Conservation (phyloP, 495 filamentous ascomycete species). For the Coniosporium apollinis region DNA sequence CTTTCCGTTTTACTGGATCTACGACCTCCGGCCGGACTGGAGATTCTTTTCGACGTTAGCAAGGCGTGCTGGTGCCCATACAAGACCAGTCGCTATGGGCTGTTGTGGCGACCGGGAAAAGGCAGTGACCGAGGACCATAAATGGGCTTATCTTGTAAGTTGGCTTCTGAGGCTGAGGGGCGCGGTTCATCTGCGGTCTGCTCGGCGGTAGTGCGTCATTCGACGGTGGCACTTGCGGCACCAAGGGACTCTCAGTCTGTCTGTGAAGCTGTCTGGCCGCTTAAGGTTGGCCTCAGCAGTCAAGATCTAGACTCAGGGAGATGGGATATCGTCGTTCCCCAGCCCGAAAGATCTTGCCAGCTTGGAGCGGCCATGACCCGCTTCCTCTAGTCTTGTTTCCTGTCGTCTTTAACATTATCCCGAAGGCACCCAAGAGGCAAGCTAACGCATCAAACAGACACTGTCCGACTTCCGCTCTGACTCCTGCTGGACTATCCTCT, state of each 20-base stretch:
- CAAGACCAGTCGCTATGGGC: slow-evolving; percentile 39
- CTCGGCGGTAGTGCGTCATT: background rate
- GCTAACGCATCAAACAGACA: slow-evolving; percentile 39
- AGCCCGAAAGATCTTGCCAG: too few relatives aligned
- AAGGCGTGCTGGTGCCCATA: background rate
- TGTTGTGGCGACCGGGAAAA: slow-evolving; percentile 57
- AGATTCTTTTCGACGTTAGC: background rate
- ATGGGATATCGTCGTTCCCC: too few relatives aligned
- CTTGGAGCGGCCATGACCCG: too few relatives aligned
- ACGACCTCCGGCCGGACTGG: background rate
- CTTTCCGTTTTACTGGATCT: background rate
- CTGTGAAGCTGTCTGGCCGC: too few relatives aligned
- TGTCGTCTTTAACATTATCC: background rate
- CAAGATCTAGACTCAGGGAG: too few relatives aligned
- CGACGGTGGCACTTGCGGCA: too few relatives aligned
- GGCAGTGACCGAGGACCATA: slow-evolving; percentile 57
- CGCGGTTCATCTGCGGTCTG: background rate
- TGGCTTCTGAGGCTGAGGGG: background rate
- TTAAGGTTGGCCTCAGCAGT: too few relatives aligned
- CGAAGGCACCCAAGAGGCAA: too few relatives aligned
- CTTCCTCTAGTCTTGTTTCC: background rate
- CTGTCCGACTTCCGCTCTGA: slow-evolving; percentile 74
- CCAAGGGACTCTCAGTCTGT: too few relatives aligned
- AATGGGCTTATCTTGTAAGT: slow-evolving; percentile 87
- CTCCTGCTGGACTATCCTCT: slow-evolving; percentile 57